Base-by-base conservation (phyloP, 768 basidiomycete genomes). In the Leucocoprinus birnbaumii region DNA sequence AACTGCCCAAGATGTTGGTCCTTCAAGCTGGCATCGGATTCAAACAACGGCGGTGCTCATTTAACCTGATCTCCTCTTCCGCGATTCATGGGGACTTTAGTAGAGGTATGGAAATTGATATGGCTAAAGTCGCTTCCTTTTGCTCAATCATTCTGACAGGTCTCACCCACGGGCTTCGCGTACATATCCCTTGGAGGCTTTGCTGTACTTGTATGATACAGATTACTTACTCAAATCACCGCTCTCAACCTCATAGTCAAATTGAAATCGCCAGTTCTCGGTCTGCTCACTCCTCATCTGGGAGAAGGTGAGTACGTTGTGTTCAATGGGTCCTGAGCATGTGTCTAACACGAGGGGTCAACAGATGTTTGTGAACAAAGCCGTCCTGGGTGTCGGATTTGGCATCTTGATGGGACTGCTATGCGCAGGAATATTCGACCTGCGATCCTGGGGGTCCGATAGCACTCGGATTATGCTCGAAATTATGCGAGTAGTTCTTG, bases 311-410 rank as follows among this genome's bases (percentile, higher is more conserved):
- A n/a, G n/a, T n/a, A n/a, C n/a, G n/a, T n/a, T n/a, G n/a, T n/a
- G n/a, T n/a, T n/a, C n/a, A n/a, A n/a, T n/a, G n/a, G n/a, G n/a
- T n/a, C n/a, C n/a, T n/a, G n/a, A n/a, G 5, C 11, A 9, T 68
- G 63, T 31, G 4, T 53, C 21, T 18, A 11, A 44, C 19, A 22
- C 10, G 16, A 3, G 46, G 22, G n/a, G n/a, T n/a, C 19, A 7
- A 38, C 49, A 91, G 83, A 63, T 96, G 5, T 97, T 88, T 64
- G 82, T 97, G 59, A 97, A 94, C 61, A 96, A 99, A 75, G 94
- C 96, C 35, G 86, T 95, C 27, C 84, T 97, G 22, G 94, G 93
- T 1, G 94, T 94, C 0, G 77, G 78, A 0, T 86, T 85, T 55
- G 81, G 82, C 3, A 68, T 84, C 42, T 57, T 83, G 46, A 80